Evolutionary conservation across 2,329 filamentous ascomycete species (phyloP).

Genomic region (Chrysosphaeria jannelii): DNA sequence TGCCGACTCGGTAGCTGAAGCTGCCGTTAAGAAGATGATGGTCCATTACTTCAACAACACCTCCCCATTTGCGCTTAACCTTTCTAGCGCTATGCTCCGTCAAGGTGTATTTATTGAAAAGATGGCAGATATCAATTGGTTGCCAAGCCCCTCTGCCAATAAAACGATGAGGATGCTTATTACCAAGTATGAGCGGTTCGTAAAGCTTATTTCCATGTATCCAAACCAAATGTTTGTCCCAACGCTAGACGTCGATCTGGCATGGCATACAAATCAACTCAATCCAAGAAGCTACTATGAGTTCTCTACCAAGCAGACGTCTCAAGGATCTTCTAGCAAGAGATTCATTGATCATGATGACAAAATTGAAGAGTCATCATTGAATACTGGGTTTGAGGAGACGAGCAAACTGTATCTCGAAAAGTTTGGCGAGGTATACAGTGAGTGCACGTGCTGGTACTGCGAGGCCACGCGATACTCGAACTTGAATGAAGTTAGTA

Average conservation of each 20-base stretch:
- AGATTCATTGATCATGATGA: slow-evolving; percentile 68
- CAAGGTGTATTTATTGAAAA: slow-evolving; percentile 39
- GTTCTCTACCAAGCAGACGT: slow-evolving; percentile 14
- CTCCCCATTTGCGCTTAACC: slow-evolving; percentile 32
- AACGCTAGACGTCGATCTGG: slow-evolving; percentile 44
- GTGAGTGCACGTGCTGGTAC: slow-evolving; percentile 58
- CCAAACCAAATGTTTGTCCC: slow-evolving; percentile 25
- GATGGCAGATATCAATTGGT: slow-evolving; percentile 48
- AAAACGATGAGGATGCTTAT: slow-evolving; percentile 34
- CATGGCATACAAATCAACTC: slow-evolving; percentile 60
- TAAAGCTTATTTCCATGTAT: slow-evolving; percentile 22
- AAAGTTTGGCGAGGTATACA: slow-evolving; percentile 35
- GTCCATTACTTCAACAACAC: slow-evolving; percentile 37
- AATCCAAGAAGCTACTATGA: slow-evolving; percentile 28
- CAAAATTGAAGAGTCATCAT: slow-evolving; percentile 38
- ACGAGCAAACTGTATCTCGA: slow-evolving; percentile 41
- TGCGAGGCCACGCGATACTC: slow-evolving; percentile 38
- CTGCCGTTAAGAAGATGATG: no score
- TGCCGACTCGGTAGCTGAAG: no score
- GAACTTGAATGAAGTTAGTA: slow-evolving; percentile 20
- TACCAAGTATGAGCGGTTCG: slow-evolving; percentile 32
- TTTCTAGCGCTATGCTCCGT: slow-evolving; percentile 31
- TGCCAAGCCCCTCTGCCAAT: slow-evolving; percentile 34
- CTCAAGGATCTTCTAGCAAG: no score
- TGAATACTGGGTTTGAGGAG: slow-evolving; percentile 38